These are phyloP conservation scores for Thermothielavioides terrestris DNA, from an alignment of 495 filamentous ascomycete species.

Conservation along the genomic window DNA sequence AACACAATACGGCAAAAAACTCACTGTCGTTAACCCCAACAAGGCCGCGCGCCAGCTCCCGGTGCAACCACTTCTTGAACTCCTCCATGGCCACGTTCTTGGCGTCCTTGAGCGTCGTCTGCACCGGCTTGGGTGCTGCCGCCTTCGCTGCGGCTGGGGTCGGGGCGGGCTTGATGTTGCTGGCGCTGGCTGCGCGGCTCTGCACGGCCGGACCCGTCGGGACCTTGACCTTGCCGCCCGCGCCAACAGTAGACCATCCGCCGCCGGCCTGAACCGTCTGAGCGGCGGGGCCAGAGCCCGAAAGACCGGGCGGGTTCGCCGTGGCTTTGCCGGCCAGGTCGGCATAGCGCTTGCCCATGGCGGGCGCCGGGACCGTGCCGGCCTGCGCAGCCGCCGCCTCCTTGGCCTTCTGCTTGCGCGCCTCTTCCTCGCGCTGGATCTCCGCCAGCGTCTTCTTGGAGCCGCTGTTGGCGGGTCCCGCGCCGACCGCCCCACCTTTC, in stretches of 20 bases:
- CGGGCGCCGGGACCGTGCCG: constrained; percentile 39
- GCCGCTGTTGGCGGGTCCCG: constrained; percentile 33
- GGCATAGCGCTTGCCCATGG: constrained; percentile 78
- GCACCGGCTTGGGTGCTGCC: constrained; percentile 24
- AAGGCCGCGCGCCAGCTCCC: constrained; percentile 52
- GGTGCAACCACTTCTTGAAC: constrained; percentile 85
- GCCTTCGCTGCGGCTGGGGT: constrained; percentile 24
- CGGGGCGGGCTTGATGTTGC: constrained; percentile 27
- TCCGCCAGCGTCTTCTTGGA: constrained; percentile 88
- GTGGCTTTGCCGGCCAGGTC: constrained; percentile 77
- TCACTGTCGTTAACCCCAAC: constrained; percentile 38
- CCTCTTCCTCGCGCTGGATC: constrained; percentile 94
- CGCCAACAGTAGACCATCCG: constrained; percentile 96
- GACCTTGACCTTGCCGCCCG: constrained; percentile 80
- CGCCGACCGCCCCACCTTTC: constrained; percentile 21
- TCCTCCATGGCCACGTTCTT: constrained; percentile 60
- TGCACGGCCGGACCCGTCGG: constrained; percentile 50
- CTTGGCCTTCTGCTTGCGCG: constrained; percentile 68
- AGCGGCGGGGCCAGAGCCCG: constrained; percentile 4
- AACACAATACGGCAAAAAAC: constrained; percentile 26
- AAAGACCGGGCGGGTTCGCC: constrained; percentile 13
- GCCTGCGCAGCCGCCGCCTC: constrained; percentile 40
- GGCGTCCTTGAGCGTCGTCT: constrained; percentile 39
- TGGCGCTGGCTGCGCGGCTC: constrained; percentile 48
- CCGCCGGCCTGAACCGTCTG: constrained; percentile 44